Percentiles rank a stretch among this genome's conserved stretches.
These are phyloP conservation scores for Phaeophleospora eucalypticola DNA, from an alignment of 2,329 filamentous ascomycete species.

Conservation along the genomic window DNA sequence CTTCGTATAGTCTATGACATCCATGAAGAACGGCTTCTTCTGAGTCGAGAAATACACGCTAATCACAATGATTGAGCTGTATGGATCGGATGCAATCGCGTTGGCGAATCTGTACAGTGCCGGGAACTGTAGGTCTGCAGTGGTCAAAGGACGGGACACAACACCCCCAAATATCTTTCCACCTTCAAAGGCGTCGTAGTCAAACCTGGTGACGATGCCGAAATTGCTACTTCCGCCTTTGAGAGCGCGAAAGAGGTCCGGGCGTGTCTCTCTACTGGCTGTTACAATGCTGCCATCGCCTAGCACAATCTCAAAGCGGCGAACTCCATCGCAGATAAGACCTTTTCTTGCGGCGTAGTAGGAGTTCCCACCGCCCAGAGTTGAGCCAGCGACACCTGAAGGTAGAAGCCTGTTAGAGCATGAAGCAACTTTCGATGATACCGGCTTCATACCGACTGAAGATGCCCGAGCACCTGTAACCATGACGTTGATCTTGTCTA, in stretches of 20 bases:
- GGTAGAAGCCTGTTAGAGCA: neutral
- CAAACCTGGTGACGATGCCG: slow-evolving; percentile 23
- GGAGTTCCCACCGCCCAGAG: slow-evolving; percentile 24
- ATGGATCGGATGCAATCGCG: slow-evolving; percentile 7
- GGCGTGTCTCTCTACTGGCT: slow-evolving; percentile 14
- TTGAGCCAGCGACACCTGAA: slow-evolving; percentile 22
- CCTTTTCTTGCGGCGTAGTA: slow-evolving; percentile 24
- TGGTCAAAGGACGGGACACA: neutral
- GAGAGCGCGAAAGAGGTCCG: slow-evolving; percentile 21
- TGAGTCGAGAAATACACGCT: slow-evolving; percentile 3
- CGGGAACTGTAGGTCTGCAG: slow-evolving; percentile 2
- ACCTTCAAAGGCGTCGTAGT: slow-evolving; percentile 12
- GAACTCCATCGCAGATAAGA: slow-evolving; percentile 26
- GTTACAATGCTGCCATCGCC: slow-evolving; percentile 20
- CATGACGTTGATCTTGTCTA: slow-evolving; percentile 40
- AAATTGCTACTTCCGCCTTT: slow-evolving; percentile 23
- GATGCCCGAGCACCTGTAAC: slow-evolving; percentile 42
- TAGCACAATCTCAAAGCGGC: slow-evolving; percentile 24
- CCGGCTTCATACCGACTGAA: slow-evolving; percentile 11
- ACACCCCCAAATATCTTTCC: slow-evolving; percentile 6
- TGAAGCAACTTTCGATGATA: neutral
- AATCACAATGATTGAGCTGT: slow-evolving; percentile 9
- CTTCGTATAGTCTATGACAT: slow-evolving; percentile 10
- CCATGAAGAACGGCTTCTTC: slow-evolving; percentile 9
- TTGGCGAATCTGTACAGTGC: slow-evolving; percentile 1